Evolutionary conservation across 1,284 basidiomycete genomes (phyloP).

Genomic region (Puccinia hordei): DNA sequence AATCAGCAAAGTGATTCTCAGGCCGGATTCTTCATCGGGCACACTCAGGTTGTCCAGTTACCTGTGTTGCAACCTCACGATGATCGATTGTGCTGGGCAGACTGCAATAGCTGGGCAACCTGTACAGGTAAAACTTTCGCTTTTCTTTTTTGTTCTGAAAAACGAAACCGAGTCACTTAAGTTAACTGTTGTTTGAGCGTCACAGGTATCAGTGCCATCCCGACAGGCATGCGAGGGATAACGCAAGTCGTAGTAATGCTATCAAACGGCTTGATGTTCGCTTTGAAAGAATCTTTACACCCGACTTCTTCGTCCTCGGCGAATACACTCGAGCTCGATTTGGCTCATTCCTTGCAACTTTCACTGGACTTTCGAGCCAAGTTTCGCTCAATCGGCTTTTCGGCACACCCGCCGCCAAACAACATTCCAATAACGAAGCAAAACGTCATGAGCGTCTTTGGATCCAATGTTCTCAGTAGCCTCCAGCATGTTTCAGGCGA

Average conservation of each 20-base stretch:
- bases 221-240: not conserved
- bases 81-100: slow-evolving; percentile 30
- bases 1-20: not conserved
- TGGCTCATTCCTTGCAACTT: slow-evolving; percentile 19
- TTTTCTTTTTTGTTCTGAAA: not conserved
- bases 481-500: not conserved
- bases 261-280: slow-evolving; percentile 26
- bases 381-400: slow-evolving; percentile 14
- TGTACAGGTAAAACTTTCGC: slow-evolving; percentile 37
- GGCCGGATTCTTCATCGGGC: not conserved
- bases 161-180: not conserved
- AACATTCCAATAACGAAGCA: slow-evolving; percentile 31
- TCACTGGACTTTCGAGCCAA: slow-evolving; percentile 30
- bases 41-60: slow-evolving; percentile 5
- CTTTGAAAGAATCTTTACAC: not conserved
- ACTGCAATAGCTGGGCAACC: slow-evolving; percentile 28
- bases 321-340: slow-evolving; percentile 21
- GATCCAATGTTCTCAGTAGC: slow-evolving; percentile 14
- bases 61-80: slow-evolving; percentile 21
- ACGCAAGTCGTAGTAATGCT: slow-evolving; percentile 3
- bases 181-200: not conserved
- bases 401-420: not conserved
- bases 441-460: slow-evolving; percentile 33
- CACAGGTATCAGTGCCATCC: slow-evolving; percentile 6
- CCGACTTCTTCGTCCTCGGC: not conserved